phyloP scores from a whole-genome alignment of 2,329 filamentous ascomycete species.

The Dactylellina sp. region DNA sequence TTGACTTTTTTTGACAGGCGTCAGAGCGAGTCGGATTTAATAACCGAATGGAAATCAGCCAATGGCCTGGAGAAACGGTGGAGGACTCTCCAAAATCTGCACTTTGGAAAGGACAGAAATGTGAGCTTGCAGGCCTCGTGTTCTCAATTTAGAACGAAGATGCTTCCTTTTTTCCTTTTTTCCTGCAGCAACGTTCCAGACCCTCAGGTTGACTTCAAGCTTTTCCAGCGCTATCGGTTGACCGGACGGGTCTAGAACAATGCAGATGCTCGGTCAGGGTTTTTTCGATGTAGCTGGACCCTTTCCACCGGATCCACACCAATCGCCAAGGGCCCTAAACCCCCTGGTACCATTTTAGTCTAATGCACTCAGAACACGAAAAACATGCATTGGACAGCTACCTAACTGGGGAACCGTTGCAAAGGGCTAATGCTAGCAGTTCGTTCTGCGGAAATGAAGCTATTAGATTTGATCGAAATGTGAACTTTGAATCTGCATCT shows the following conservation, averaged over 20 bases:
- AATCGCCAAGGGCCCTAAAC: slow-evolving; percentile 26
- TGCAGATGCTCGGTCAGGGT: slow-evolving; percentile 26
- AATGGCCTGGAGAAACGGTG: slow-evolving; percentile 21
- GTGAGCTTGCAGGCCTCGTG: slow-evolving; percentile 13
- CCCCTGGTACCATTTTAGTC: slow-evolving; percentile 35
- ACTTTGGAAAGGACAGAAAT: slow-evolving; percentile 19
- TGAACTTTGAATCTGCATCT: slow-evolving; percentile 9
- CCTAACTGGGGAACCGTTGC: slow-evolving; percentile 41
- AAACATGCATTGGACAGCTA: slow-evolving; percentile 29
- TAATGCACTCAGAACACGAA: slow-evolving; percentile 52
- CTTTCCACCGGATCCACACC: slow-evolving; percentile 46
- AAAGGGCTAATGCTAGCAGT: slow-evolving; percentile 12
- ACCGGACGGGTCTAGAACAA: slow-evolving; percentile 45
- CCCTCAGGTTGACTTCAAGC: background rate
- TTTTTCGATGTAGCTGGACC: slow-evolving; percentile 44
- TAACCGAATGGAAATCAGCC: slow-evolving; percentile 42
- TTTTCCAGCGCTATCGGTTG: slow-evolving; percentile 19
- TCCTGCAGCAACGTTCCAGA: slow-evolving; percentile 33
- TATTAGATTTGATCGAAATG: slow-evolving; percentile 11
- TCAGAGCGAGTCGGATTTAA: slow-evolving; percentile 52
- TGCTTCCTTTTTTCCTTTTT: slow-evolving; percentile 6
- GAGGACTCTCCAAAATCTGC: slow-evolving; percentile 10
- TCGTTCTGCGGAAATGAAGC: slow-evolving; percentile 3
- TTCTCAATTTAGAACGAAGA: slow-evolving; percentile 48
- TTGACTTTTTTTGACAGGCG: slow-evolving; percentile 37